A percentile compares a stretch with the other conserved stretches of the same genome.
Conservation (phyloP, 176 grass and related monocot species). For the Puya raimondii region DNA sequence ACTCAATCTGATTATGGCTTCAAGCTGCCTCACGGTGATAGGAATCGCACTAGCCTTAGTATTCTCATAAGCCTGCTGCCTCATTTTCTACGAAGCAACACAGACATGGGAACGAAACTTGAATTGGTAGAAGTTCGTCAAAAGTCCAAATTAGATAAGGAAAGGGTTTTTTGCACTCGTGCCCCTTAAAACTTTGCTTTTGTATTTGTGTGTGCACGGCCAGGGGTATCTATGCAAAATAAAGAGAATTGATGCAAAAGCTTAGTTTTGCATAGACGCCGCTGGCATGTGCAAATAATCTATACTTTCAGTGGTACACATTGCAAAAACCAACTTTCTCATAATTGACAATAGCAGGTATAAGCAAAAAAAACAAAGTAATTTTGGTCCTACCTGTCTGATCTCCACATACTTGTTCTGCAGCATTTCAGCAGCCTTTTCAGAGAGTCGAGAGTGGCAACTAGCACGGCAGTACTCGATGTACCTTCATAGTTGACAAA, state of each 20-base stretch:
- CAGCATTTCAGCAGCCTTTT: slow-evolving; percentile 89
- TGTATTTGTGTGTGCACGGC: too few relatives aligned
- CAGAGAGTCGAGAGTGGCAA: slow-evolving; percentile 73
- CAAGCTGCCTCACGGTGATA: slow-evolving; percentile 96
- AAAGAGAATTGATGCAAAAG: too few relatives aligned
- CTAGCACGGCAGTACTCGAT: slow-evolving; percentile 77
- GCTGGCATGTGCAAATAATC: too few relatives aligned
- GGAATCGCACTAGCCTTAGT: slow-evolving; percentile 75
- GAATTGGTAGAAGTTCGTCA: background rate
- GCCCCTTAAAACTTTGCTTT: too few relatives aligned
- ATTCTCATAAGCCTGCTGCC: slow-evolving; percentile 84
- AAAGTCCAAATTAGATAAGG: too few relatives aligned
- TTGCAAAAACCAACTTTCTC: too few relatives aligned
- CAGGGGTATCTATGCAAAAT: too few relatives aligned
- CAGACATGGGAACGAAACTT: background rate
- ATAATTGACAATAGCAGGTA: too few relatives aligned
- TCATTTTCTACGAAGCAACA: slow-evolving; percentile 77
- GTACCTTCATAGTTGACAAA: slow-evolving; percentile 38
- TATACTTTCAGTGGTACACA: too few relatives aligned
- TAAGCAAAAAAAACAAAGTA: too few relatives aligned
- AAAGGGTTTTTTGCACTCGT: too few relatives aligned
- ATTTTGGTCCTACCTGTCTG: slow-evolving; percentile 42
- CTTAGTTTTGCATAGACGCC: too few relatives aligned
- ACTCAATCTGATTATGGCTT: slow-evolving; percentile 92
- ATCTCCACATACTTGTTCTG: slow-evolving; percentile 98